Evolutionary conservation across 495 filamentous ascomycete species (phyloP), one percentile per base, ranked within the genome.

Genomic region (Durotheca rogersii): DNA sequence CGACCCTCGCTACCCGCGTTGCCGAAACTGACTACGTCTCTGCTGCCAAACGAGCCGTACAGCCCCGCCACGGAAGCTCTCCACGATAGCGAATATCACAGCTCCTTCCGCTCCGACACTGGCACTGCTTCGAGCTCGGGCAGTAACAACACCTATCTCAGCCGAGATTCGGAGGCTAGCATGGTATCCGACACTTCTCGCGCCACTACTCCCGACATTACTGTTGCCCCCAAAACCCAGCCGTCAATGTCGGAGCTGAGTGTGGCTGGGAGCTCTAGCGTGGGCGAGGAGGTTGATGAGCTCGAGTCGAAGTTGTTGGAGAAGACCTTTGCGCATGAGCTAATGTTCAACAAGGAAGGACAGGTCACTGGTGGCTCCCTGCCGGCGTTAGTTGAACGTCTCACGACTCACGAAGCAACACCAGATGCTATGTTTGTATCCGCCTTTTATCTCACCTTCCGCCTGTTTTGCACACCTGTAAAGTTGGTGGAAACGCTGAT

Each of bases 401-500:
- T 99, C 18, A 99, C 94, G 1, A 88, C 88, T 0, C 90, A 94
- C 65, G 89, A 96, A 64, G 87, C 89, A 0, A 95, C 93, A 1
- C 94, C 94, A 1, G 91, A 96, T 65, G 83, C 89, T 27, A 81
- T 88, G 64, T 99, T 97, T 60, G 89, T 96, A 41, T 87, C 89
- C 2, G 88, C 94, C 0, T 97, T 99, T 67, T 97, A 94, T 69
- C 83, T 97, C 32, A 97, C 94, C 19, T 99, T 99, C 74, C 87
- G 94, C 33, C 81, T 95, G 14, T 99, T 99, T 53, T 88, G 89
- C 36, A 87, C 88, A 0, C 90, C 94, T 1, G 60, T 79, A 11
- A 80, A 89, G 25, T 82, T 97, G 47, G 89, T 90, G 2, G 77
- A 90, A 61, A 80, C 84, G 1, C 77, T 99, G 4, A 84, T 92